Percentiles rank a stretch among this genome's conserved stretches.
phyloP scores from a whole-genome alignment of 768 basidiomycete genomes.

The Inosperma sp. region DNA sequence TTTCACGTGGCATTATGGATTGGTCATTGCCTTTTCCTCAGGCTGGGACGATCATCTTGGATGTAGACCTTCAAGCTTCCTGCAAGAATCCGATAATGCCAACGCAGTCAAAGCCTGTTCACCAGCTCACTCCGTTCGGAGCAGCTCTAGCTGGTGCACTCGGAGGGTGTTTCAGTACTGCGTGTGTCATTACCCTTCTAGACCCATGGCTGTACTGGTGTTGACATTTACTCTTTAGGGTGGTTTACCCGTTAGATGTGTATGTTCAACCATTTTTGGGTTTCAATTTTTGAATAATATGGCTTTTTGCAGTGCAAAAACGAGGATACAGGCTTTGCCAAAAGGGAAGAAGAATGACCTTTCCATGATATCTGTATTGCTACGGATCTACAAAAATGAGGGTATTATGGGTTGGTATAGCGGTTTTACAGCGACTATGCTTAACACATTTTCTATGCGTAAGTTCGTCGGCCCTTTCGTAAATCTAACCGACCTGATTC shows the following conservation, averaged over 20 bases:
- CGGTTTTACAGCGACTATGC: conserved; percentile 94
- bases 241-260: conserved; percentile 95
- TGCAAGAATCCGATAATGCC: conserved; percentile 32
- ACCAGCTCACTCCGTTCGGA: conserved; percentile 79
- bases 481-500: not conserved
- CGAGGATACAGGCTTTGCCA: conserved; percentile 83
- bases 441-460: conserved; percentile 98
- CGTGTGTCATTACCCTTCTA: conserved; percentile 50
- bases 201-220: conserved; percentile 5
- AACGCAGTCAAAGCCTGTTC: conserved; percentile 52
- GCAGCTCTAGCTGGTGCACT: conserved; percentile 90
- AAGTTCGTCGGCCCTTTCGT: conserved; percentile 30
- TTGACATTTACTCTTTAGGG: conserved; percentile 38
- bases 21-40: no score
- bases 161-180: conserved; percentile 89
- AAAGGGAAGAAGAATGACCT: conserved; percentile 51
- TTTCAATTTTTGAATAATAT: conserved; percentile 8
- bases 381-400: conserved; percentile 72
- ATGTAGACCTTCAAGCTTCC: no score
- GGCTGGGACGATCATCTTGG: no score
- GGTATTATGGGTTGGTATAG: conserved; percentile 81
- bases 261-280: conserved; percentile 37
- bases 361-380: conserved; percentile 60
- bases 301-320: conserved; percentile 77
- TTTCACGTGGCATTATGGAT: no score